Conservation (phyloP, 768 basidiomycete genomes). For the Phanerodontia chrysosporium region DNA sequence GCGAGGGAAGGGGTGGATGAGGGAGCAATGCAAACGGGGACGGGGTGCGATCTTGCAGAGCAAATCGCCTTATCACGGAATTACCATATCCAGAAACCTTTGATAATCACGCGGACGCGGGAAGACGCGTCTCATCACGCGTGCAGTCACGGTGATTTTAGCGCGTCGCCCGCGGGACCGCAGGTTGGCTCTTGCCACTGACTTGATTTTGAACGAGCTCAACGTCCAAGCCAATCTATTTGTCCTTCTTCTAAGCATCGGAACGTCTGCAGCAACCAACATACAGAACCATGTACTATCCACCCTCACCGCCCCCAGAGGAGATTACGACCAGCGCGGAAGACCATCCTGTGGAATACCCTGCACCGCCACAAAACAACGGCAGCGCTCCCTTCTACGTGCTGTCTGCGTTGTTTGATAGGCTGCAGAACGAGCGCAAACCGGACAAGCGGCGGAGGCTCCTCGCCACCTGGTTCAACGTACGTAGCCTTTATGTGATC, state of each 20-base stretch:
- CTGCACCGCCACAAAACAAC: slow-evolving; percentile 58
- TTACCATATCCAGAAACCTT: no score
- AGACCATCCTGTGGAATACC: slow-evolving; percentile 31
- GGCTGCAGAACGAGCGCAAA: slow-evolving; percentile 66
- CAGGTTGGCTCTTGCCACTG: neutral
- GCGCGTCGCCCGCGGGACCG: neutral
- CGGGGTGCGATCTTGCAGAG: no score
- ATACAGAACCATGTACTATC: slow-evolving; percentile 31
- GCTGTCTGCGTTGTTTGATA: slow-evolving; percentile 69
- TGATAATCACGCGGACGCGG: neutral
- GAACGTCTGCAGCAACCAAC: no score
- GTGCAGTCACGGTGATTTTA: neutral
- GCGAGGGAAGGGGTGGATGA: neutral
- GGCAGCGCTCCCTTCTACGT: slow-evolving; percentile 69
- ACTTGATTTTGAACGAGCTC: neutral
- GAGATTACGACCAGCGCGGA: slow-evolving; percentile 11
- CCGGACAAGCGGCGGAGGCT: slow-evolving; percentile 68
- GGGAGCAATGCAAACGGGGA: neutral
- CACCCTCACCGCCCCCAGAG: slow-evolving; percentile 64
- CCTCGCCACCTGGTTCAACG: slow-evolving; percentile 76
- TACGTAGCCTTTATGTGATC: slow-evolving; percentile 33
- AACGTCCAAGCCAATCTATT: neutral
- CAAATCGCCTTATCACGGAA: no score
- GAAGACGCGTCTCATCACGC: neutral
- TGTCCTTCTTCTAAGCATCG: neutral